phyloP scores from a whole-genome alignment of 1,139 yeast species.

The Tardiomyces blankii region DNA sequence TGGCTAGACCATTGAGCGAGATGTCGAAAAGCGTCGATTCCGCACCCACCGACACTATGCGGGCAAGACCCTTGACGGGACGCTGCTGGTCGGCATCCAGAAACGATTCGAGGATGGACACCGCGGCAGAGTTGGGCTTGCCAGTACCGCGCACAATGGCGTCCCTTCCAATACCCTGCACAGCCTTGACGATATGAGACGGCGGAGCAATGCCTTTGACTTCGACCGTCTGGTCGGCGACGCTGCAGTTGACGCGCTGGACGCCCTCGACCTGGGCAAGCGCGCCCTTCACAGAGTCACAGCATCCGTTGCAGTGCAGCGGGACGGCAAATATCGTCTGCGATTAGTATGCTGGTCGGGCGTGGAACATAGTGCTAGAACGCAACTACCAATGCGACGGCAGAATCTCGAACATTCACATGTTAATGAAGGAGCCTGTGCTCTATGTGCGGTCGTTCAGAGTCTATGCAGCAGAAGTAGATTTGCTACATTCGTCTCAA shows the following conservation, averaged over 20 bases:
- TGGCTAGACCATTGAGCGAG: conserved; percentile 56
- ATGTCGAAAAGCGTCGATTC: conserved; percentile 54
- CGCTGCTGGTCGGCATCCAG: conserved; percentile 35
- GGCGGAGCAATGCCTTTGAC: conserved; percentile 63
- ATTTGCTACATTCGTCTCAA: too few species aligned
- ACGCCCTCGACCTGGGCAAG: conserved; percentile 33
- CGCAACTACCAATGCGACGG: too few species aligned
- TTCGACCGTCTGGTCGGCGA: conserved; percentile 45
- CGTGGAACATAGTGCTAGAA: too few species aligned
- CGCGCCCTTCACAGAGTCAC: conserved; percentile 44
- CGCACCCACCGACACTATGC: conserved; percentile 61
- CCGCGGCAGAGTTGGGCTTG: conserved; percentile 79
- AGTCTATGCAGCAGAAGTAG: too few species aligned
- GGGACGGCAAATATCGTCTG: conserved; percentile 55
- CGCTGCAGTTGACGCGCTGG: conserved; percentile 39
- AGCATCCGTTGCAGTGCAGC: conserved; percentile 62
- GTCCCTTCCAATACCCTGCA: conserved; percentile 68
- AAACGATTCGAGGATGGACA: conserved; percentile 74
- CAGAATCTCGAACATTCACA: neutral
- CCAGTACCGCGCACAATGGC: conserved; percentile 93
- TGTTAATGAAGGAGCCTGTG: too few species aligned
- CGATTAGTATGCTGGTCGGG: too few species aligned
- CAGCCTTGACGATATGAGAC: conserved; percentile 49
- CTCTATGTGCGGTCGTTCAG: too few species aligned
- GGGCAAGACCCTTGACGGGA: conserved; percentile 78